Evolutionary conservation across 2,329 filamentous ascomycete species (phyloP), one percentile per base, ranked within the genome.

Genomic region (Thelonectria olida): DNA sequence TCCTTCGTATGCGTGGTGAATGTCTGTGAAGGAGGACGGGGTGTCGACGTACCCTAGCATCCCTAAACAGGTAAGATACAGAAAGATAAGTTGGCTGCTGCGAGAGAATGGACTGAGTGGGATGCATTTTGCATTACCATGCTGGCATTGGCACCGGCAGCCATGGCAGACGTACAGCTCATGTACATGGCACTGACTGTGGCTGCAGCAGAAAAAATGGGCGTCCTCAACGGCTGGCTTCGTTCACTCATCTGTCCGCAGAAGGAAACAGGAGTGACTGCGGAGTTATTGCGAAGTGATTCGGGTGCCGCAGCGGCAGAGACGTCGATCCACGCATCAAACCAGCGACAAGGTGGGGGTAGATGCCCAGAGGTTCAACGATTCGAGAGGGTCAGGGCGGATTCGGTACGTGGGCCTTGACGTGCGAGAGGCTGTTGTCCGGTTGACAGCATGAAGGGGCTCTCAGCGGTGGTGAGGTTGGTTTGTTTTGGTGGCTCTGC

Each of bases 291-390:
- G n/a, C n/a, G 51, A n/a, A 27, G 45, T 36, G 22, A 27, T 31
- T 44, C 27, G 31, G 38, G 45, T 54, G 51, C 38, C 34, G 57
- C 54, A 64, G 54, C 64, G 61, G 62, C 55, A 66, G 62, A 55
- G 61, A 57, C 57, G 65, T 60, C 58, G 68, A 69, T 69, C 61
- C 57, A 49, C 64, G 60, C 67, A 67, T 54, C 53, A 61, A 36
- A 50, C 54, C 54, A 57, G 47, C 57, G 57, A 31, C 55, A 27
- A 39, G 51, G 57, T 64, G 56, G 41, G 49, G 61, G 59, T 42
- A 31, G 59, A 50, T 27, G 47, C 62, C 60, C 45, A 58, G 47
- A 58, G 53, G 62, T 66, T 67, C 49, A 50, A 38, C 23, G n/a
- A 7, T 22, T 39, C 49, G 22, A 31, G 25, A n/a, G 42, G 22